A percentile compares a stretch with the other conserved stretches of the same genome.
These are phyloP conservation scores for Mycosphaerella sp. DNA, from an alignment of 2,329 filamentous ascomycete species.

Conservation along the genomic window DNA sequence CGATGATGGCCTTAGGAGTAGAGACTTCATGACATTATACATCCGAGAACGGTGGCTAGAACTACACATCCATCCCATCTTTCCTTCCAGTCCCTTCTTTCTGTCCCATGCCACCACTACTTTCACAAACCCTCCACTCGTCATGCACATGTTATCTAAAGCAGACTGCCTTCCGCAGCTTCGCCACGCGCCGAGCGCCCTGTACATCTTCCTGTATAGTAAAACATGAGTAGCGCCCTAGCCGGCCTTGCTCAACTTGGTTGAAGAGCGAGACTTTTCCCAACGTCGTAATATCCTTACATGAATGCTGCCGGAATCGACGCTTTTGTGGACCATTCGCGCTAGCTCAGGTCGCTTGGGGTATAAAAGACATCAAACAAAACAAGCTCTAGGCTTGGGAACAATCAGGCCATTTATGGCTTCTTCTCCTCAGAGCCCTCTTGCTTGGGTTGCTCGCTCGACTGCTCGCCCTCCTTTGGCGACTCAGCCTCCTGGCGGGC, in stretches of 20 bases:
- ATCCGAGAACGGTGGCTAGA: slow-evolving; percentile 12
- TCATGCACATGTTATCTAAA: neutral
- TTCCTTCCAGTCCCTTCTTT: neutral
- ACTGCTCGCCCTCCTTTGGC: slow-evolving; percentile 46
- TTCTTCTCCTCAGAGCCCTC: slow-evolving; percentile 64
- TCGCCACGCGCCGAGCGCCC: slow-evolving; percentile 6
- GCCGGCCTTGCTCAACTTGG: neutral
- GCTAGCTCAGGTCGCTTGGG: slow-evolving; percentile 17
- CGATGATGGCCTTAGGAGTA: neutral
- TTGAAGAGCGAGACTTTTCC: neutral
- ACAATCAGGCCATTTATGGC: slow-evolving; percentile 40
- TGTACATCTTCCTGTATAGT: slow-evolving; percentile 11
- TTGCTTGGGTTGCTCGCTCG: slow-evolving; percentile 35
- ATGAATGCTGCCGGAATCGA: slow-evolving; percentile 11
- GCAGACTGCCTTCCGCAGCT: neutral
- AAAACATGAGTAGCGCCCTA: slow-evolving; percentile 8
- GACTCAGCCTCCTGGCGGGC: slow-evolving; percentile 54
- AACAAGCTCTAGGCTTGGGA: slow-evolving; percentile 4
- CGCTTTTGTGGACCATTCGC: slow-evolving; percentile 18
- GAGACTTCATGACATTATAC: slow-evolving; percentile 14
- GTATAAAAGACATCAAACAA: slow-evolving; percentile 21
- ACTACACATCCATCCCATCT: slow-evolving; percentile 7
- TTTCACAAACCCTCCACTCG: slow-evolving; percentile 1
- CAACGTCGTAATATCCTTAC: slow-evolving; percentile 1
- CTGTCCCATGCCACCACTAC: slow-evolving; percentile 1